These are phyloP conservation scores for Penicillium olsonii DNA, from an alignment of 2,329 filamentous ascomycete species.

Conservation along the genomic window DNA sequence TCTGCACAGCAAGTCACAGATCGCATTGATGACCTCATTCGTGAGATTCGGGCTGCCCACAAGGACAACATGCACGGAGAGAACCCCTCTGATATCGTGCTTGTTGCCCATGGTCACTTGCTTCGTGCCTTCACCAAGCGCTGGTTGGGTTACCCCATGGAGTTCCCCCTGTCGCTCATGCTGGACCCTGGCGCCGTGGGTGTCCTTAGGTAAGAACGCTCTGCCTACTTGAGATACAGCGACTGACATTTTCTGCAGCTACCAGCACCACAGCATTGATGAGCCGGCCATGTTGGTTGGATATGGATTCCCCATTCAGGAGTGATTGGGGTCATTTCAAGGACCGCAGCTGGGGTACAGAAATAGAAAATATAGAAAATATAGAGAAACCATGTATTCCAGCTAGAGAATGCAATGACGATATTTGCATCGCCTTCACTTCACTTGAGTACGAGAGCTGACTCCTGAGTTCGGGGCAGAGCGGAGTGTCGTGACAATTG, in stretches of 20 bases:
- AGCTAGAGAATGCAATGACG: too few species aligned
- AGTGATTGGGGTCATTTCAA: slow-evolving; percentile 5
- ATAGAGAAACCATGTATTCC: background rate
- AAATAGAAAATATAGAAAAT: background rate
- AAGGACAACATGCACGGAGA: slow-evolving; percentile 43
- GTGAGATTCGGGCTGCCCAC: slow-evolving; percentile 44
- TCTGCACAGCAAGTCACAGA: slow-evolving; percentile 41
- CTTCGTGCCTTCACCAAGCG: slow-evolving; percentile 51
- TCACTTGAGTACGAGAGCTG: too few species aligned
- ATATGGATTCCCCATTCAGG: slow-evolving; percentile 38
- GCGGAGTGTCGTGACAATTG: background rate
- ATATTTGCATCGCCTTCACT: too few species aligned
- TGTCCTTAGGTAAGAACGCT: slow-evolving; percentile 39
- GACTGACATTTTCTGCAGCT: slow-evolving; percentile 22
- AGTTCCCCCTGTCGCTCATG: slow-evolving; percentile 46
- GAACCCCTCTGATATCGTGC: slow-evolving; percentile 39
- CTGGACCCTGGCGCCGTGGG: slow-evolving; percentile 47
- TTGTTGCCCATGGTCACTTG: slow-evolving; percentile 48
- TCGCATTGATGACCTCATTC: slow-evolving; percentile 46
- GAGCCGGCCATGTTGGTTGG: slow-evolving; percentile 46
- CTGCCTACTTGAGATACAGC: background rate
- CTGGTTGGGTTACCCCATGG: slow-evolving; percentile 47
- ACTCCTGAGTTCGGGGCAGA: too few species aligned
- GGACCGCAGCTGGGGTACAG: background rate
- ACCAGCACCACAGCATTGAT: slow-evolving; percentile 40